A percentile compares a stretch with the other conserved stretches of the same genome.
Evolutionary conservation across 345 rosid genomes (phyloP).

Genomic region (Euphorbia pulcherrima): DNA sequence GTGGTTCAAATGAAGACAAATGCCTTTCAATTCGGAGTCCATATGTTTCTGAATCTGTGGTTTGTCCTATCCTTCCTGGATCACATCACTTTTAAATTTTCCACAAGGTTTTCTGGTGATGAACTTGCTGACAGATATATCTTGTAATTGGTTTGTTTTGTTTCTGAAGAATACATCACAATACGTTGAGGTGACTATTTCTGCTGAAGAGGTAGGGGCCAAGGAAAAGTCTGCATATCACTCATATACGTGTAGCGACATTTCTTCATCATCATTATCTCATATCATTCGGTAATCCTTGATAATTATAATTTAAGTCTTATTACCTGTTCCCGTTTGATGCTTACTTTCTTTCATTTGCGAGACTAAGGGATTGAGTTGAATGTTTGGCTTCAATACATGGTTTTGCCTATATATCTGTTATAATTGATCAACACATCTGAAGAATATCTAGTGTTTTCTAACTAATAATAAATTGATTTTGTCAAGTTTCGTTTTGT

Average conservation of each 20-base stretch:
- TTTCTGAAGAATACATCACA: slow-evolving; percentile 55
- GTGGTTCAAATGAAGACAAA: slow-evolving; percentile 56
- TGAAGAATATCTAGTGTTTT: background rate
- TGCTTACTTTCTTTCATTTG: background rate
- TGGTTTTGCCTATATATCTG: slow-evolving; percentile 2
- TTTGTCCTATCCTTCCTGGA: slow-evolving; percentile 33
- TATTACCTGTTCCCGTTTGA: background rate
- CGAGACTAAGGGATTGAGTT: background rate
- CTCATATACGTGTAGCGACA: slow-evolving; percentile 55
- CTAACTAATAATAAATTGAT: background rate
- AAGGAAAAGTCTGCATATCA: slow-evolving; percentile 80
- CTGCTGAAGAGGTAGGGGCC: slow-evolving; percentile 86
- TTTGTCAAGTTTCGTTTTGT: background rate
- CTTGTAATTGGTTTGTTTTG: slow-evolving; percentile 8
- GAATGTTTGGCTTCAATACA: background rate
- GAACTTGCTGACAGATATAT: slow-evolving; percentile 8
- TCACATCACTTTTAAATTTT: slow-evolving; percentile 6
- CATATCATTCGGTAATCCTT: slow-evolving; percentile 69
- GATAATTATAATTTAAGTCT: background rate
- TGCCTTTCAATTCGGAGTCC: slow-evolving; percentile 69
- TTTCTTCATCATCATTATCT: slow-evolving; percentile 66
- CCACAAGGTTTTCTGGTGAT: background rate
- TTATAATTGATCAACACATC: background rate
- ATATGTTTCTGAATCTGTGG: slow-evolving; percentile 51
- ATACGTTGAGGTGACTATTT: slow-evolving; percentile 58